phyloP scores from a whole-genome alignment of 202 grass and related monocot species.

The Brachypodium distachyon region DNA sequence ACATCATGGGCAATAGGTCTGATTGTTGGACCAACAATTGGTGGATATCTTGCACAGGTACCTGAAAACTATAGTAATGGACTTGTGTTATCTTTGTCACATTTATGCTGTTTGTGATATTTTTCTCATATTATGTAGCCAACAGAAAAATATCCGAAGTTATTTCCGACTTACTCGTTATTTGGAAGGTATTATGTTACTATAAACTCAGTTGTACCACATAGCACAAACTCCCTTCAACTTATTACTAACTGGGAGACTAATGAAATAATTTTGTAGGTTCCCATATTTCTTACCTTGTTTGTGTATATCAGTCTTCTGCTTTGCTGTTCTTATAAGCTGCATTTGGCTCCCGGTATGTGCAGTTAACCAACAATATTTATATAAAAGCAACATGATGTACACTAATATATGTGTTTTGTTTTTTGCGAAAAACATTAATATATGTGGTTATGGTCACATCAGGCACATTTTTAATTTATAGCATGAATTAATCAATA shows the following conservation, averaged over 20 bases:
- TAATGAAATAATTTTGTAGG: neutral
- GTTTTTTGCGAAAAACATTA: too few species aligned
- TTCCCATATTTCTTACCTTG: constrained; percentile 58
- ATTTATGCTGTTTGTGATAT: too few species aligned
- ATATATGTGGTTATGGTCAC: neutral
- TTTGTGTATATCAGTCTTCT: constrained; percentile 40
- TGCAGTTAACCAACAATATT: neutral
- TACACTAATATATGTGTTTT: neutral
- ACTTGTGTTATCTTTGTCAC: neutral
- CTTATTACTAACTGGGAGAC: too few species aligned
- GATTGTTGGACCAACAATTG: constrained; percentile 54
- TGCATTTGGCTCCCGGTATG: constrained; percentile 61
- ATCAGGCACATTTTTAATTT: neutral
- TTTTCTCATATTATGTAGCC: constrained; percentile 27
- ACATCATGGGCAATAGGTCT: constrained; percentile 43
- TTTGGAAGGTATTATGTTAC: constrained; percentile 49
- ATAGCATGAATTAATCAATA: neutral
- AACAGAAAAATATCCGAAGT: constrained; percentile 53
- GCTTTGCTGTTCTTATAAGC: constrained; percentile 30
- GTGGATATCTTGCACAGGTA: constrained; percentile 56
- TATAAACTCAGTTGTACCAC: neutral
- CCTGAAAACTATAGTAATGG: neutral
- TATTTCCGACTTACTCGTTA: constrained; percentile 39
- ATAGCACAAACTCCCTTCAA: neutral
- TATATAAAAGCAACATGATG: neutral